phyloP scores from a whole-genome alignment of 2,329 filamentous ascomycete genomes.

The Fusarium decemcellulare region DNA sequence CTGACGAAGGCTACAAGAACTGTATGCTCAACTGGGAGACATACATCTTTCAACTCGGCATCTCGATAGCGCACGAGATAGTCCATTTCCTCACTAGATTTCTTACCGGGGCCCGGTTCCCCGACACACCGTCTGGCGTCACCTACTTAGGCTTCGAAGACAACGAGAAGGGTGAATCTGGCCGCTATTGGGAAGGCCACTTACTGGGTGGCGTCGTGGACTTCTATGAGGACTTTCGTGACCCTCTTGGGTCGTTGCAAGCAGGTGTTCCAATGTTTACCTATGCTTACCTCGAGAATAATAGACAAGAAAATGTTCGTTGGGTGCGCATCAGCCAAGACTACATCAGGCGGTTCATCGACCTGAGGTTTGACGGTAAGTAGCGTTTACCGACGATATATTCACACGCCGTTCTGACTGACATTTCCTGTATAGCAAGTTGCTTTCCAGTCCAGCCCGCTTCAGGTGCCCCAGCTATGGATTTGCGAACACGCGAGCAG shows the following conservation, averaged over 20 bases:
- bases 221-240: background rate
- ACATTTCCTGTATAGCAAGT: background rate
- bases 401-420: background rate
- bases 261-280: background rate
- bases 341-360: background rate
- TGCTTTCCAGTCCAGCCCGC: background rate
- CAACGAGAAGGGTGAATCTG: background rate
- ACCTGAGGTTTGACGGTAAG: background rate
- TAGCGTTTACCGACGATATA: background rate
- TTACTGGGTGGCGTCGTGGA: constrained; percentile 10
- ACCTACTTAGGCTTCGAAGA: background rate
- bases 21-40: constrained; percentile 7
- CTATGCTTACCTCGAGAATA: background rate
- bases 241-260: no score
- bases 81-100: constrained; percentile 14
- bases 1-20: constrained; percentile 4
- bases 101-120: background rate
- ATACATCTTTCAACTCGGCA: constrained; percentile 10
- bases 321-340: background rate
- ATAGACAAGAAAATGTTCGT: background rate
- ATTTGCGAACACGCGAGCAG: background rate
- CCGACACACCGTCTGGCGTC: background rate
- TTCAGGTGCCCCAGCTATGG: constrained; percentile 1
- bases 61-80: background rate
- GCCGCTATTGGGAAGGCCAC: constrained; percentile 10